Evolutionary conservation across 441 rosid species (phyloP).

Genomic region (Breynia disticha): DNA sequence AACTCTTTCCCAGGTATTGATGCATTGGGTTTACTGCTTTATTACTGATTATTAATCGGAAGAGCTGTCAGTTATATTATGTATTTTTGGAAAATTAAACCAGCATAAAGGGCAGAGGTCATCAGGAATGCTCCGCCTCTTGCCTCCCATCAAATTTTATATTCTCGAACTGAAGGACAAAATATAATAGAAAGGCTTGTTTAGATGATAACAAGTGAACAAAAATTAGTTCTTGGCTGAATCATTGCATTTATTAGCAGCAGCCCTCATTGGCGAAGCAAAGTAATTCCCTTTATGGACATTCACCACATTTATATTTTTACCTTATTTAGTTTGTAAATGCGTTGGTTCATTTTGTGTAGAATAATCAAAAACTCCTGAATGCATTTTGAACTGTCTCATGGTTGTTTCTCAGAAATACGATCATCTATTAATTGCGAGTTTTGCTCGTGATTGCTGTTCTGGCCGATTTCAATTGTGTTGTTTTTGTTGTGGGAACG

Average conservation of each 20-base stretch:
- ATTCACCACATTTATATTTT: too few species aligned
- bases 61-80: not conserved
- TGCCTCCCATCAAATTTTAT: too few species aligned
- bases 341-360: too few species aligned
- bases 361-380: too few species aligned
- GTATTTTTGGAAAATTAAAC: not conserved
- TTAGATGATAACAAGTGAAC: too few species aligned
- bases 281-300: too few species aligned
- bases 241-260: too few species aligned
- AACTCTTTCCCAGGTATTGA: slow-evolving; percentile 58
- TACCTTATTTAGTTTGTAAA: too few species aligned
- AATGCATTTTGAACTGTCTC: not conserved
- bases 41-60: not conserved
- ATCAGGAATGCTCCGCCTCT: not conserved
- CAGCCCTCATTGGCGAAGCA: too few species aligned
- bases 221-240: too few species aligned
- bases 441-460: not conserved
- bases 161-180: too few species aligned
- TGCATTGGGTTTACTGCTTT: not conserved
- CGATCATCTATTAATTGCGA: not conserved
- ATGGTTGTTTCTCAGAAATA: not conserved
- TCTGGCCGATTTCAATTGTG: not conserved
- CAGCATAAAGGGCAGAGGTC: not conserved
- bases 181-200: too few species aligned
- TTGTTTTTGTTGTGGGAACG: not conserved